Conservation (phyloP, 2,329 filamentous ascomycete genomes). For the Claviceps africana region DNA sequence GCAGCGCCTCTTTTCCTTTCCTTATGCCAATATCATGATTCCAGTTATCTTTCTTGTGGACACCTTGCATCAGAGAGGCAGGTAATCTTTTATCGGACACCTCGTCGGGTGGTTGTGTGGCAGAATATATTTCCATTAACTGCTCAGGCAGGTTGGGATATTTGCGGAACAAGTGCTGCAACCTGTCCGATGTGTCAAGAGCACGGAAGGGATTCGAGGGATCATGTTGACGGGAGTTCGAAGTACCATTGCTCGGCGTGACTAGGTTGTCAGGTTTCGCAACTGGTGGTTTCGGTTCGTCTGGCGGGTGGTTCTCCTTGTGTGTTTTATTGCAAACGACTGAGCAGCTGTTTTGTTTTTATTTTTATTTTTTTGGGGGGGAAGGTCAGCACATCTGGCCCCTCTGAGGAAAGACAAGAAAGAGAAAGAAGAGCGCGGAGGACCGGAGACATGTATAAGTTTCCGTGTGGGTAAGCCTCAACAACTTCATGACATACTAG, state of each 20-base stretch:
- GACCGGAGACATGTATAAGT: no score
- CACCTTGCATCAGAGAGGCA: slow-evolving; percentile 20
- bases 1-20: slow-evolving; percentile 40
- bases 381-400: neutral
- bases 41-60: slow-evolving; percentile 33
- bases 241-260: neutral
- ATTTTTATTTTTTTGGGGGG: no score
- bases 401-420: neutral
- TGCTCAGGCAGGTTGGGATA: slow-evolving; percentile 36
- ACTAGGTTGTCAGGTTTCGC: slow-evolving; percentile 7
- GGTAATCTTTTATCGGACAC: slow-evolving; percentile 15
- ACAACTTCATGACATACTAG: slow-evolving; percentile 32
- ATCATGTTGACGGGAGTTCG: slow-evolving; percentile 7
- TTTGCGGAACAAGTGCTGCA: slow-evolving; percentile 35
- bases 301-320: slow-evolving; percentile 33
- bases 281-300: slow-evolving; percentile 16
- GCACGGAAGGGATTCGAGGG: slow-evolving; percentile 33
- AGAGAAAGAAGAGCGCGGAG: no score
- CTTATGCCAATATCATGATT: slow-evolving; percentile 43
- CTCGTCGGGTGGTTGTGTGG: slow-evolving; percentile 32
- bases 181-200: slow-evolving; percentile 35
- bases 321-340: slow-evolving; percentile 41
- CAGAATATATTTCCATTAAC: slow-evolving; percentile 34
- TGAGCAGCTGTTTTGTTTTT: slow-evolving; percentile 34
- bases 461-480: no score